Evolutionary conservation across 164 flowering plant genomes (phyloP).

Genomic region (Malania oleifera): DNA sequence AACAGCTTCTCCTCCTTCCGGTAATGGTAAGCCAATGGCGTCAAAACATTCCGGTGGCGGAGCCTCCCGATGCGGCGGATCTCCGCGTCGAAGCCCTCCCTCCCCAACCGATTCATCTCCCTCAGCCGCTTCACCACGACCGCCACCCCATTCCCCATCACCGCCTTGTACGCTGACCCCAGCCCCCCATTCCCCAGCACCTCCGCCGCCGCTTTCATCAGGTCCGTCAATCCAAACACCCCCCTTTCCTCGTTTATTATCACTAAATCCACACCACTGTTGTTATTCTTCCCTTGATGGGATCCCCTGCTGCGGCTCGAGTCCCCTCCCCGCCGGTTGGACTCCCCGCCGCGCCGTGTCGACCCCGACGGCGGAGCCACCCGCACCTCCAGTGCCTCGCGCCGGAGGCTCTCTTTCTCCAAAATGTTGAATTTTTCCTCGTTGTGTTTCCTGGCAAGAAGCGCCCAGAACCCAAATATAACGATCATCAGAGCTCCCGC

Average conservation of each 20-base stretch:
- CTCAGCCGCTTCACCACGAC: constrained; percentile 93
- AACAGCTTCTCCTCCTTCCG: constrained; percentile 86
- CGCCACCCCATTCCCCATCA: constrained; percentile 55
- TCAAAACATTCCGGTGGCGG: constrained; percentile 56
- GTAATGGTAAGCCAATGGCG: constrained; percentile 78
- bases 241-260: constrained; percentile 66
- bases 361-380: constrained; percentile 19
- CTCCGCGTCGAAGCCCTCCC: constrained; percentile 62
- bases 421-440: constrained; percentile 33
- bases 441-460: constrained; percentile 10
- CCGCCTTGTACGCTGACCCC: constrained; percentile 88
- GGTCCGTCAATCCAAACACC: constrained; percentile 60
- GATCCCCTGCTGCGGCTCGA: too few species aligned
- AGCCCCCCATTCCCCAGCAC: constrained; percentile 73
- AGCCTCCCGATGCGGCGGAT: constrained; percentile 54
- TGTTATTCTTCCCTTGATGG: constrained; percentile 1
- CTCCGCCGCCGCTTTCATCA: constrained; percentile 98
- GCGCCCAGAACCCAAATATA: constrained; percentile 14
- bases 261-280: constrained; percentile 34
- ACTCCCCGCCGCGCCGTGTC: too few species aligned
- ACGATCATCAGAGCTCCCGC: constrained; percentile 12
- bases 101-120: constrained; percentile 63
- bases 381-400: constrained; percentile 28
- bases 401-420: constrained; percentile 34
- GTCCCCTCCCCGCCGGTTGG: too few species aligned